phyloP scores from a whole-genome alignment of 768 basidiomycete genomes.

The Leucocoprinus sp. region DNA sequence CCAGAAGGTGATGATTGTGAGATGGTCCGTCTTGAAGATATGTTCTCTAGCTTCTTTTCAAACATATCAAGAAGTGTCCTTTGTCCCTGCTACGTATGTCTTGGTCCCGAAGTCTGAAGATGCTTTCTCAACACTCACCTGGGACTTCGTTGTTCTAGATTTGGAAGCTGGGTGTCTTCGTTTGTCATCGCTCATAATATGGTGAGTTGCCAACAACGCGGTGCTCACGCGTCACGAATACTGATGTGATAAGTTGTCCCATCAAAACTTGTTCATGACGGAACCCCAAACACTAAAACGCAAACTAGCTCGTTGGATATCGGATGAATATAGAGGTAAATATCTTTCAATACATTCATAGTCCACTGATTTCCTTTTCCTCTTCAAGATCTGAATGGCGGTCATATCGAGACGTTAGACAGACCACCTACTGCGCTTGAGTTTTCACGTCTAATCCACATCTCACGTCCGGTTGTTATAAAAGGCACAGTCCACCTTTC shows the following conservation, averaged over 20 bases:
- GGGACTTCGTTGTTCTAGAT: constrained; percentile 6
- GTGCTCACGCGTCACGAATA: constrained; percentile 10
- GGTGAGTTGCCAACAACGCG: constrained; percentile 2
- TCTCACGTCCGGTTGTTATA: constrained; percentile 69
- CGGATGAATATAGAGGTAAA: constrained; percentile 36
- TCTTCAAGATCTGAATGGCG: constrained; percentile 50
- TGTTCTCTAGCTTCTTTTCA: constrained; percentile 15
- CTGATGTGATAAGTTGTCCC: neutral
- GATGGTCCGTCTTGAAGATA: neutral
- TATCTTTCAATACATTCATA: constrained; percentile 5
- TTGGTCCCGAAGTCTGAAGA: neutral
- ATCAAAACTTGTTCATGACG: constrained; percentile 2
- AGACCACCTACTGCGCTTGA: constrained; percentile 57
- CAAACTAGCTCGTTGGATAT: constrained; percentile 20
- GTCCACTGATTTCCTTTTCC: neutral
- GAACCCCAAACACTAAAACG: neutral
- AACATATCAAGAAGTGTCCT: constrained; percentile 35
- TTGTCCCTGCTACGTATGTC: constrained; percentile 22
- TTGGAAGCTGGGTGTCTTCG: neutral
- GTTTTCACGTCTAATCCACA: constrained; percentile 58
- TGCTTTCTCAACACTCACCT: neutral
- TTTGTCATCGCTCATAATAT: constrained; percentile 1
- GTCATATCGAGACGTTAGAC: constrained; percentile 39
- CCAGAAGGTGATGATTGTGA: neutral
- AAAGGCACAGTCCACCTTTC: constrained; percentile 34